Percentiles rank a stretch among this genome's conserved stretches.
These are phyloP conservation scores for Cyphellophora attinorum DNA, from an alignment of 2,329 filamentous ascomycete genomes.

Conservation along the genomic window DNA sequence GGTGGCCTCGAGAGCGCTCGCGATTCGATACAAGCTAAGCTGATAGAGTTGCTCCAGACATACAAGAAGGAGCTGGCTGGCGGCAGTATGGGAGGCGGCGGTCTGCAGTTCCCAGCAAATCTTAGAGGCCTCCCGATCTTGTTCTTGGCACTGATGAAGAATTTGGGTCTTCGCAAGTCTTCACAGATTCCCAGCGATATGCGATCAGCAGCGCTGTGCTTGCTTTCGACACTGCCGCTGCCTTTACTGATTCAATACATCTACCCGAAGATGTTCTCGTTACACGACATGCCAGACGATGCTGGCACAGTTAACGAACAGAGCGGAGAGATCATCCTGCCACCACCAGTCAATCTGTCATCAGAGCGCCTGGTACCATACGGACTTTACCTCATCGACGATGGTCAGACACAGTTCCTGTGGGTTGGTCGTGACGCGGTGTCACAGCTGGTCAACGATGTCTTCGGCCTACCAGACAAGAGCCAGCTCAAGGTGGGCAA, in stretches of 20 bases:
- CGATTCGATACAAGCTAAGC: constrained; percentile 82
- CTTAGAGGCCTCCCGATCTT: constrained; percentile 77
- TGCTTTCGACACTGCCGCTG: constrained; percentile 61
- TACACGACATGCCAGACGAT: constrained; percentile 92
- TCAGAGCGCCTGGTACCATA: constrained; percentile 82
- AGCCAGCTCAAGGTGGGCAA: constrained; percentile 85
- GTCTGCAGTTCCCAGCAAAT: constrained; percentile 89
- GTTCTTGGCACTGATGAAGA: constrained; percentile 90
- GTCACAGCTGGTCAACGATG: constrained; percentile 75
- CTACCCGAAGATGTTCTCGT: constrained; percentile 63
- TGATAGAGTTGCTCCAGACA: constrained; percentile 84
- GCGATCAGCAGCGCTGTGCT: constrained; percentile 81
- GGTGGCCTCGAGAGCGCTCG: constrained; percentile 82
- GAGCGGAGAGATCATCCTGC: constrained; percentile 82
- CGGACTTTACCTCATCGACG: constrained; percentile 91
- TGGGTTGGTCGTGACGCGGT: constrained; percentile 94
- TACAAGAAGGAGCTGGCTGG: constrained; percentile 96
- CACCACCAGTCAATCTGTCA: constrained; percentile 73
- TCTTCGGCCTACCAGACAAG: constrained; percentile 80
- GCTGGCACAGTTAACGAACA: constrained; percentile 76
- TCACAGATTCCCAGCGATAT: constrained; percentile 91
- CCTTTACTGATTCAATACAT: constrained; percentile 16
- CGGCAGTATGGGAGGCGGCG: constrained; percentile 85
- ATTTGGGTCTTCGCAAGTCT: constrained; percentile 86
- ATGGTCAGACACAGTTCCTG: constrained; percentile 93